Evolutionary conservation across 345 rosid genomes (phyloP), one percentile per base, ranked within the genome.

Genomic region (Heritiera littoralis): DNA sequence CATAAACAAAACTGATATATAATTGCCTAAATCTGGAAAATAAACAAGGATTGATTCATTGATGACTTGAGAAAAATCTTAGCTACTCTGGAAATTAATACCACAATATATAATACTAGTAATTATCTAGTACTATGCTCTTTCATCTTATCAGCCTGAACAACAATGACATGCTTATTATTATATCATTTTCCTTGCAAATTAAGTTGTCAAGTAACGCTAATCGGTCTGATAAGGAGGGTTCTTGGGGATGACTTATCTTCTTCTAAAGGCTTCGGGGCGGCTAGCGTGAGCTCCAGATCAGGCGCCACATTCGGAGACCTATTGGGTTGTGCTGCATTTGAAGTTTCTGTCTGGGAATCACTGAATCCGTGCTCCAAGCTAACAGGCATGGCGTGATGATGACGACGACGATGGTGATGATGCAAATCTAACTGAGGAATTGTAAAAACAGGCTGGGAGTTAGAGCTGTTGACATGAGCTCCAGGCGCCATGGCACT

Each of bases 201-300:
- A 35, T 35, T 1, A 35, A 52, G 45, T 17, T 51, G 45, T 70
- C 79, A 88, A 45, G 84, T 79, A 68, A 86, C 94, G 40, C 86
- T 84, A 60, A 88, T 89, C 9, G 84, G 73, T 75, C 84, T 85
- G 35, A 63, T 81, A 6, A 86, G 74, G 54, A 77, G 85, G 23
- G 85, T 68, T 52, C 48, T 72, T 7, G 85, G 30, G 32, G 90
- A 82, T 38, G 82, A 51, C 18, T 86, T 66, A 1, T 52, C 46
- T 5, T 80, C 80, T 63, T 85, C 88, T 70, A 82, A 1, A 38
- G 83, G 71, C 71, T 61, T 80, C 63, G 94, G 84, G 63, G 81
- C 86, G 8, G 88, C 86, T 18, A 89, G 92, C 9, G 60, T 89
- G 72, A 91, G 94, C 79, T 88, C 90, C 43, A 91, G 79, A 81